Conservation (phyloP, 208 protist genomes). For the Wallacemonas sp. region DNA sequence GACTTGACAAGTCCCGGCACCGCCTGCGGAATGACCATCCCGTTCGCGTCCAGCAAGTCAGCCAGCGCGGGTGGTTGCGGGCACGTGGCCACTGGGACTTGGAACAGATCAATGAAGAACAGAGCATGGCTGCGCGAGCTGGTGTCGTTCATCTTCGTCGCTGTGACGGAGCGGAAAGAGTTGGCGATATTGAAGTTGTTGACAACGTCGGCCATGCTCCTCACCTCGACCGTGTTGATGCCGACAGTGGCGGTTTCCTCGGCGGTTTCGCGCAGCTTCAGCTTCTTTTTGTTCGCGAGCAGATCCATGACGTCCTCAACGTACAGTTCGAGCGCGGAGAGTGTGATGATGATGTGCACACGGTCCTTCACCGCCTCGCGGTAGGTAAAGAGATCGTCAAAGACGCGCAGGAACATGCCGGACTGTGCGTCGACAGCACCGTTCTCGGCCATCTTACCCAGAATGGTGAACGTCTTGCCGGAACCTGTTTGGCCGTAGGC, state of each 20-base stretch:
- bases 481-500: constrained; percentile 90
- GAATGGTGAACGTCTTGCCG: constrained; percentile 92
- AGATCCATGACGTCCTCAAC: constrained; percentile 88
- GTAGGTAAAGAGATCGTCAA: constrained; percentile 85
- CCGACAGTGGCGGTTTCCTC: constrained; percentile 70
- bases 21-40: constrained; percentile 24
- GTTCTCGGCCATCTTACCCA: constrained; percentile 54
- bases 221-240: constrained; percentile 64
- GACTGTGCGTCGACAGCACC: constrained; percentile 42
- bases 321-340: constrained; percentile 89
- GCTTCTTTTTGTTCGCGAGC: constrained; percentile 69
- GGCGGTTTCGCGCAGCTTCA: constrained; percentile 78
- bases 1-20: constrained; percentile 82
- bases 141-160: constrained; percentile 90
- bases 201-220: constrained; percentile 68
- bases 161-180: constrained; percentile 64
- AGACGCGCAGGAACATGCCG: constrained; percentile 85
- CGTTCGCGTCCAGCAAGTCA: constrained; percentile 53
- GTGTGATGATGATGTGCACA: constrained; percentile 64
- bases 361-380: constrained; percentile 30
- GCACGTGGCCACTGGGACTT: constrained; percentile 36
- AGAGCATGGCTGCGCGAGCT: constrained; percentile 91
- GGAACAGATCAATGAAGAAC: constrained; percentile 90
- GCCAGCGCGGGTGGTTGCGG: constrained; percentile 27
- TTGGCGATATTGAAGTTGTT: constrained; percentile 76